Evolutionary conservation across 306 rosid genomes (phyloP).

Genomic region (Mimosa pudica): DNA sequence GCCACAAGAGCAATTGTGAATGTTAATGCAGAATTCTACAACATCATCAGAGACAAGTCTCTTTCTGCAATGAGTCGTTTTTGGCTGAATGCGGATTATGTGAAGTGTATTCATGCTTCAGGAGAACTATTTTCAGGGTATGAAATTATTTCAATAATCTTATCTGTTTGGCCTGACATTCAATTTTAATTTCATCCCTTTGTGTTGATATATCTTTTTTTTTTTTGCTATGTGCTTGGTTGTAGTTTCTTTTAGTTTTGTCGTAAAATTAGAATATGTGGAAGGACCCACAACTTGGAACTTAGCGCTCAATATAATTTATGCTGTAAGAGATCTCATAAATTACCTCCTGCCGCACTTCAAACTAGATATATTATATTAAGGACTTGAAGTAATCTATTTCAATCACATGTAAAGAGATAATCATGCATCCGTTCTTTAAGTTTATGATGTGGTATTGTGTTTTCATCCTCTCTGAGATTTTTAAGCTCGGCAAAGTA

Average conservation of each 20-base stretch:
- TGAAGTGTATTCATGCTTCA: conserved; percentile 88
- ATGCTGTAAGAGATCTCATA: neutral
- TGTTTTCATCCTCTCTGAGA: neutral
- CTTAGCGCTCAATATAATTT: conserved; percentile 28
- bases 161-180: conserved; percentile 6
- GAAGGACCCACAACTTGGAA: conserved; percentile 26
- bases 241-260: conserved; percentile 10
- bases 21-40: conserved; percentile 81
- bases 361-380: too few relatives aligned
- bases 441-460: neutral
- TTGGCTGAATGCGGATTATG: conserved; percentile 96
- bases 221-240: conserved; percentile 7
- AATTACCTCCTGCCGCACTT: too few relatives aligned
- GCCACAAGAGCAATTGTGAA: conserved; percentile 90
- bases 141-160: conserved; percentile 22
- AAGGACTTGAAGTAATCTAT: neutral
- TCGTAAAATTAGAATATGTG: conserved; percentile 18
- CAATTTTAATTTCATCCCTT: conserved; percentile 7
- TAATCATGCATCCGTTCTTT: neutral
- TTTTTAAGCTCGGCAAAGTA: conserved; percentile 1
- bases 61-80: conserved; percentile 80
- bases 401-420: neutral
- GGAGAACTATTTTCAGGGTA: conserved; percentile 97
- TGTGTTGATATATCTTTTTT: neutral
- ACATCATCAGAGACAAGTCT: conserved; percentile 77